phyloP scores from a whole-genome alignment of 2,329 filamentous ascomycete genomes.

The Xylariaceae sp. region DNA sequence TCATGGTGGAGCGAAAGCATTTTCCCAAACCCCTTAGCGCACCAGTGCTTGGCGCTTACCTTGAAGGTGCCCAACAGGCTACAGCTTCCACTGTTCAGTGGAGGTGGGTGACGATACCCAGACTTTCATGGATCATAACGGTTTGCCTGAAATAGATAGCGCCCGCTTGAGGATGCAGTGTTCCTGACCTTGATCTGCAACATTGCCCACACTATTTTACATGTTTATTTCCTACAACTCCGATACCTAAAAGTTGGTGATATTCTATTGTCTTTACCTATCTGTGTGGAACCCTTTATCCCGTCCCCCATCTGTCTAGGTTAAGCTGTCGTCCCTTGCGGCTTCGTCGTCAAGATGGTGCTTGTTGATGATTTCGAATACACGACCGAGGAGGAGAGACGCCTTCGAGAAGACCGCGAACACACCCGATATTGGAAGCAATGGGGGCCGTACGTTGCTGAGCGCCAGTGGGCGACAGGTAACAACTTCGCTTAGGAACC shows the following conservation, averaged over 20 bases:
- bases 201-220: constrained; percentile 1
- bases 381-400: constrained; percentile 83
- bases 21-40: not conserved
- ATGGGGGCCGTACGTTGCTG: constrained; percentile 92
- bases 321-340: not conserved
- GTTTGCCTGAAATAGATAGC: constrained; percentile 26
- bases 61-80: too few relatives aligned
- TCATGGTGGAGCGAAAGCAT: constrained; percentile 11
- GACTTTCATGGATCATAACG: too few relatives aligned
- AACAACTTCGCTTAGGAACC: constrained; percentile 31
- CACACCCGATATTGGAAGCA: constrained; percentile 93
- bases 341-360: constrained; percentile 58
- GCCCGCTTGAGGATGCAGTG: constrained; percentile 12
- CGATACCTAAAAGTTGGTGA: not conserved
- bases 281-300: too few relatives aligned
- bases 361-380: constrained; percentile 83
- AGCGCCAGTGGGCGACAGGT: constrained; percentile 95
- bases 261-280: too few relatives aligned
- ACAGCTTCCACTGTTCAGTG: too few relatives aligned
- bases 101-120: too few relatives aligned
- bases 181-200: constrained; percentile 24
- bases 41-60: too few relatives aligned
- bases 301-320: too few relatives aligned
- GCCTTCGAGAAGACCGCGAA: constrained; percentile 78
- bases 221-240: not conserved